Conservation (phyloP, 78 protist species). For the Parvularia atlantis region DNA sequence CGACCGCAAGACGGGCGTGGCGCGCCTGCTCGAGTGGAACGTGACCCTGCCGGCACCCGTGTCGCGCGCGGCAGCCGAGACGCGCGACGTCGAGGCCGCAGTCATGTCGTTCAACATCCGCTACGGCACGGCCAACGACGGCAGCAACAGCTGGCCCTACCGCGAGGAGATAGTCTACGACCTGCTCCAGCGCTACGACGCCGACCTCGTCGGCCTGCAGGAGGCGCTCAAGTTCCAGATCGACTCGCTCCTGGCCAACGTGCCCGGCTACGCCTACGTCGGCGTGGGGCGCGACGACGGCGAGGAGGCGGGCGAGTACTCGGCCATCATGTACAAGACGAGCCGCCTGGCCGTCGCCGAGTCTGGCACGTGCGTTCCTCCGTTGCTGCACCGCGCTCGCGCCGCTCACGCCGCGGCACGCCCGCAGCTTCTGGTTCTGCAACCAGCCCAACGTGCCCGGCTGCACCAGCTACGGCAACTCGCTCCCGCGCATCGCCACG, state of each 20-base stretch:
- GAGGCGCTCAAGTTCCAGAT: constrained; percentile 35
- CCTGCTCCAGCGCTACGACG: background rate
- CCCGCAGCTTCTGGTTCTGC: background rate
- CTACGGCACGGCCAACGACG: constrained; percentile 25
- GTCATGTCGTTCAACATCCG: constrained; percentile 26
- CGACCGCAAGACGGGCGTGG: no score
- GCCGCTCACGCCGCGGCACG: no score
- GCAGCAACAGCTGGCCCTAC: constrained; percentile 21
- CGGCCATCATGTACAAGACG: constrained; percentile 24
- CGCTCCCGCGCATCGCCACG: background rate
- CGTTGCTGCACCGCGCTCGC: no score
- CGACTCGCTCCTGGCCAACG: background rate
- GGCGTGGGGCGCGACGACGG: constrained; percentile 44
- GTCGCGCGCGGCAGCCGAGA: no score
- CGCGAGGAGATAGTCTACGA: constrained; percentile 9
- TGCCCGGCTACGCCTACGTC: constrained; percentile 2
- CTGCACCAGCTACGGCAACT: background rate
- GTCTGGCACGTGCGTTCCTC: background rate
- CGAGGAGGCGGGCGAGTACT: constrained; percentile 16
- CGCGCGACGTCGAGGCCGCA: no score
- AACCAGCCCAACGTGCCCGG: background rate
- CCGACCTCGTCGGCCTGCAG: constrained; percentile 25
- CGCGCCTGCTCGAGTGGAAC: no score
- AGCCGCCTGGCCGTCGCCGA: background rate
- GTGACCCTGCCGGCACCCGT: no score